Base-by-base conservation (phyloP, 2,329 filamentous ascomycete species). In the Phialocephala subalpina region DNA sequence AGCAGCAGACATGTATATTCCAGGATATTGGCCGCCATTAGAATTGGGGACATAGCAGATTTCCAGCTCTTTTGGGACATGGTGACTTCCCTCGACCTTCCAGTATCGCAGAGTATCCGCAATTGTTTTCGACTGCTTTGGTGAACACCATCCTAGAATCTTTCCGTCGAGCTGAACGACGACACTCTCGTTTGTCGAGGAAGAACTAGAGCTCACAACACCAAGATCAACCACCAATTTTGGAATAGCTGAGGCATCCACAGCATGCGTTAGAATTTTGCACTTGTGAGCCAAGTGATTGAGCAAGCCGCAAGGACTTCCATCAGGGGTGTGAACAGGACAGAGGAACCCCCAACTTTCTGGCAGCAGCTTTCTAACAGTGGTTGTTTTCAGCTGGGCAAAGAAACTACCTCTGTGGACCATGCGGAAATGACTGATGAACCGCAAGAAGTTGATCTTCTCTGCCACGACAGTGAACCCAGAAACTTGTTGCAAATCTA, bases 331-430 rank as follows among this genome's bases (percentile, higher is more conserved):
- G 79, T 99, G 96, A 1, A 98, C 95, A 20, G 96, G 96, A 76
- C 96, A 99, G 72, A 99, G 83, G 81, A 97, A 99, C 8, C 96
- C 96, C 96, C 96, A 99, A 73, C 94, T 97, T 77, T 99, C 96
- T 1, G 96, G 96, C 22, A 98, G 82, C 73, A 99, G 83, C 79
- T 98, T 99, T 82, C 96, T 89, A 59, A 99, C 96, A 0, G 96
- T 96, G 0, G 96, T 99, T 0, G 96, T 99, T 81, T 97, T 98
- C 70, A 99, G 82, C 78, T 98, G 93, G 3, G 96, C 96, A 78
- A 99, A 99, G 86, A 99, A 99, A 77, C 93, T 96, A 84, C 96
- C 96, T 89, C 96, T 90, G 82, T 99, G 96, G 65, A 99, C 93
- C 94, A 97, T 97, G 72, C 96, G 92, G 86, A 99, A 99, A 80